Evolutionary conservation across 1,284 basidiomycete species (phyloP).

Genomic region (Puccinia brachypodii): DNA sequence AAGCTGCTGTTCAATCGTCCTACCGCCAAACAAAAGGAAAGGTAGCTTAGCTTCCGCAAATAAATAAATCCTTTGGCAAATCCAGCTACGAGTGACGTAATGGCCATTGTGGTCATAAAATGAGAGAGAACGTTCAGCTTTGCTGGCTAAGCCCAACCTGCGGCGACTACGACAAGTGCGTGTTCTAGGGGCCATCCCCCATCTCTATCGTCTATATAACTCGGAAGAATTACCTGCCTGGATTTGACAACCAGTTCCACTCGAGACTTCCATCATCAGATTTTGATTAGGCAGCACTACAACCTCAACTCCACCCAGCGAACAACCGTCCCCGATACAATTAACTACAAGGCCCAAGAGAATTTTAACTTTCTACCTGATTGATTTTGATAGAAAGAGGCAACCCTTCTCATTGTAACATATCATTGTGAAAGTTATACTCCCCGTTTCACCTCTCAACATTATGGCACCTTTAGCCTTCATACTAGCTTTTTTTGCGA

Average conservation of each 20-base stretch:
- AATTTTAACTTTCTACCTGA: not conserved
- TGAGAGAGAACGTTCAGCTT: not conserved
- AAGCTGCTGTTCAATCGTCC: not conserved
- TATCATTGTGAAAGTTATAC: not conserved
- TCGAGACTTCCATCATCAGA: not conserved
- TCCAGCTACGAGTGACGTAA: conserved; percentile 24
- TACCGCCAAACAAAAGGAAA: conserved; percentile 12
- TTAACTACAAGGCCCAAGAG: not conserved
- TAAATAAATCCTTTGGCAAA: not conserved
- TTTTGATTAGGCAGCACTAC: not conserved
- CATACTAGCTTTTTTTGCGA: not conserved
- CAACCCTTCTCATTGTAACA: not conserved
- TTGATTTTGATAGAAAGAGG: not conserved
- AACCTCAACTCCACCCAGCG: not conserved
- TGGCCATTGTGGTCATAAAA: not conserved
- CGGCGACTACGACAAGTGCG: not conserved
- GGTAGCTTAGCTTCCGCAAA: not conserved
- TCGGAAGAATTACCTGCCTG: not conserved
- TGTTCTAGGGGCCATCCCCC: not conserved
- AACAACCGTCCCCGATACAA: not conserved
- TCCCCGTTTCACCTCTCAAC: not conserved
- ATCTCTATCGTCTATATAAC: not conserved
- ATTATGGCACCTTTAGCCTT: not conserved
- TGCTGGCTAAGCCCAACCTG: not conserved
- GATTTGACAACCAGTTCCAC: not conserved